Base-by-base conservation (phyloP, 1,139 yeast genomes). In the Yamadazyma trypodendri region DNA sequence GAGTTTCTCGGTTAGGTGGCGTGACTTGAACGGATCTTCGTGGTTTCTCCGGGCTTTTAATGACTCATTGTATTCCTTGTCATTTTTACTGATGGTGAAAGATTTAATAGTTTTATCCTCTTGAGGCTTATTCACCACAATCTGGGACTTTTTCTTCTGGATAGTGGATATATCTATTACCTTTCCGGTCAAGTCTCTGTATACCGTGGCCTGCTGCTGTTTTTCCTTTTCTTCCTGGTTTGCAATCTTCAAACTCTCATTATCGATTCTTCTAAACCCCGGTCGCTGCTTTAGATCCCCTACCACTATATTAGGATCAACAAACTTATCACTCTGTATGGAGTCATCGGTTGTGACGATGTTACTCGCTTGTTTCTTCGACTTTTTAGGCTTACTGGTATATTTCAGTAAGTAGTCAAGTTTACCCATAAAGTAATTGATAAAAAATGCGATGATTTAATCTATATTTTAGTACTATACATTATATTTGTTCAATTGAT, bases 11-110 rank as follows among this genome's bases (percentile, higher is more conserved):
- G 36, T 24, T 44, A 14, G 54, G 39, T 43, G 39, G 10, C 35
- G 41, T 0, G 36, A 25, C 21, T 73, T 60, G 28, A 85, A 70
- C 0, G 96, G 96, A 54, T 89, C 97, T 31, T 85, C 88, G 35
- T 72, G 70, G 24, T 60, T 61, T n/a, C 60, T 59, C 37, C 54
- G 58, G 3, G 50, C 41, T 44, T 61, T 63, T 52, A 65, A 58
- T 15, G 50, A 48, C 8, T 56, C 52, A 39, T 75, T 72, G 32
- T 69, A 57, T 28, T 62, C 66, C 27, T 50, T 52, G 43, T 74
- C 77, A 37, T 68, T 58, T 39, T 60, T 53, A 34, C 62, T 49
- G 9, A 66, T 48, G 10, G 65, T 59, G 31, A 57, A 54, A 3
- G 54, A 45, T 12, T 52, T 52, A 20, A 31, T 4, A 14, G 63